Evolutionary conservation across 441 rosid species (phyloP), one percentile per base, ranked within the genome.

Genomic region (Populus hybrid): DNA sequence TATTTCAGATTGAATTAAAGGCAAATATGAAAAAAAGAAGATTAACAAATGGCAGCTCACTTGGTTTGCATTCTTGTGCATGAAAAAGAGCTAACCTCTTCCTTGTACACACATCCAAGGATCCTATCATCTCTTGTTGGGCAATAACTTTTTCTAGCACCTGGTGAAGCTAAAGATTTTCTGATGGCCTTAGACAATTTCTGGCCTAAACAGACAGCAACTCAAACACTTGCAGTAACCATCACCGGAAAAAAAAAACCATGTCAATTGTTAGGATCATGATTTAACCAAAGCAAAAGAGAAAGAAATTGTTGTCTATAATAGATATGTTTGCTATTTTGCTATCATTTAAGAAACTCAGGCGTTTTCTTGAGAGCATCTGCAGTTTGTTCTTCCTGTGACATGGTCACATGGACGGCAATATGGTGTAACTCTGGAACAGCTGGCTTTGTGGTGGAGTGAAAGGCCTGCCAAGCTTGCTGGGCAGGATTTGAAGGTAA

Each of bases 371-470:
- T 75, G 88, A 81, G 86, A 83, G 77, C 67, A 75, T 85, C 46
- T 82, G 84, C 90, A 93, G 99, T 94, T 91, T 87, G 91, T 94
- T 77, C 94, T 96, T 82, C 99, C 99, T n/a, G 91, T 89, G 74
- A 94, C 98, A 35, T 96, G 98, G 99, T 87, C 99, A 8, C 83
- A 82, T 42, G 99, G 99, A 50, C 86, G 68, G 76, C 89, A 89
- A 81, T 88, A 92, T 79, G 97, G 98, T 81, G 83, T 84, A 70
- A 89, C 88, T 46, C 85, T 93, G 70, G 96, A 93, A 78, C 94
- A 93, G 76, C 18, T 96, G 75, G 91, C 92, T 65, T 75, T 78
- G 64, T 94, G 96, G 98, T 96, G 98, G 98, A 92, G 97, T 14
- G 92, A 90, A 81, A 87, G 87, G 86, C 98, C 99, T 28, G 97